A percentile compares a stretch with the other conserved stretches of the same genome.
phyloP scores from a whole-genome alignment of 1,284 basidiomycete species.

The Microbotryomycetes sp. region DNA sequence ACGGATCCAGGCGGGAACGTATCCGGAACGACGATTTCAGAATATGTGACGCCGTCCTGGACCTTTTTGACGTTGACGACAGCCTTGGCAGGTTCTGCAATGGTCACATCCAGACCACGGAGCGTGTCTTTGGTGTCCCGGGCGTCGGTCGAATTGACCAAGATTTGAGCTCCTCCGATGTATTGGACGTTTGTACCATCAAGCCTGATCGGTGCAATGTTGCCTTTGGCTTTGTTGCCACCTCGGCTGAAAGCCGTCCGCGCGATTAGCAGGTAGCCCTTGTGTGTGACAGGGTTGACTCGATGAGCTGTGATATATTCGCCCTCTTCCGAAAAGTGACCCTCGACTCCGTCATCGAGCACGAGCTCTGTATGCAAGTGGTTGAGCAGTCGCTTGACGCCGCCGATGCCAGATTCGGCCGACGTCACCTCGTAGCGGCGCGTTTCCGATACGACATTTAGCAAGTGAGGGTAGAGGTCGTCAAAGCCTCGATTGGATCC shows the following conservation, averaged over 20 bases:
- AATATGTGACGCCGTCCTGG: constrained; percentile 54
- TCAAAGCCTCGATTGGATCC: constrained; percentile 94
- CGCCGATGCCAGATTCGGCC: constrained; percentile 52
- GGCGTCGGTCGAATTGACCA: constrained; percentile 57
- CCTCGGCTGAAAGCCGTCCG: constrained; percentile 81
- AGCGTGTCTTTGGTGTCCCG: constrained; percentile 54
- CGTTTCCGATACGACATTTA: constrained; percentile 77
- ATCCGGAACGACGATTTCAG: constrained; percentile 66
- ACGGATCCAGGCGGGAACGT: constrained; percentile 85
- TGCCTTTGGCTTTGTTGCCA: constrained; percentile 30
- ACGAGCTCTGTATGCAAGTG: constrained; percentile 84
- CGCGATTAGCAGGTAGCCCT: constrained; percentile 80
- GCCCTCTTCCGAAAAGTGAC: constrained; percentile 90
- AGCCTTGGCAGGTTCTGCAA: constrained; percentile 45
- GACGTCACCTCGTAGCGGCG: constrained; percentile 58
- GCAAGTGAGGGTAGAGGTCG: constrained; percentile 84
- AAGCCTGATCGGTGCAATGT: constrained; percentile 75
- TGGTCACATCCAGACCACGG: constrained; percentile 55
- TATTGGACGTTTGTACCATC: constrained; percentile 69
- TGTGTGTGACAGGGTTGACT: constrained; percentile 80
- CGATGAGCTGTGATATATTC: constrained; percentile 90
- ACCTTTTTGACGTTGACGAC: constrained; percentile 49
- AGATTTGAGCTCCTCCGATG: constrained; percentile 66
- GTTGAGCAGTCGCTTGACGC: constrained; percentile 75
- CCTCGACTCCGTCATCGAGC: constrained; percentile 69